phyloP scores from a whole-genome alignment of 2,329 filamentous ascomycete species.

The Trichoderma simmonsii region DNA sequence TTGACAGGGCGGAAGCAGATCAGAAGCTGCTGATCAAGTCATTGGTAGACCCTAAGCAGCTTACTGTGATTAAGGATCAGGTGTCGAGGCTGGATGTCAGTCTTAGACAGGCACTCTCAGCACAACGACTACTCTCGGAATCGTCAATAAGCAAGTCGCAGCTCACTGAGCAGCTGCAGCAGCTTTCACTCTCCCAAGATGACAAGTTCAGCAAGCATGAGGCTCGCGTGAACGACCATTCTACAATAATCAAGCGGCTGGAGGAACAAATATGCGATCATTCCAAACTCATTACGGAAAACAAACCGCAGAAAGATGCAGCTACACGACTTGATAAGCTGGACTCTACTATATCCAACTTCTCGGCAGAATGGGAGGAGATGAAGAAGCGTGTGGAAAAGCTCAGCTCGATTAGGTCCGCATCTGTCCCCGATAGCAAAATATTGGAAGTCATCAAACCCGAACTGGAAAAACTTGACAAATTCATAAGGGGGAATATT shows the following conservation, averaged over 20 bases:
- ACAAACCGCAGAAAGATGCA: neutral
- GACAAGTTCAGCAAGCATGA: neutral
- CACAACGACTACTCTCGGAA: neutral
- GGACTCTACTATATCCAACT: neutral
- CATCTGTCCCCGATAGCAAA: neutral
- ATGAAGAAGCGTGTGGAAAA: neutral
- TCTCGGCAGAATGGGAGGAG: neutral
- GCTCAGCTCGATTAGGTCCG: neutral
- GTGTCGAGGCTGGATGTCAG: neutral
- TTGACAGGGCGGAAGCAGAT: neutral
- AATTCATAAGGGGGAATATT: neutral
- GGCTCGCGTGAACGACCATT: neutral
- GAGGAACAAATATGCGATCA: neutral
- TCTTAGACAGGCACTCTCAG: neutral
- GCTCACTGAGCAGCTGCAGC: neutral
- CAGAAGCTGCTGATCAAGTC: neutral
- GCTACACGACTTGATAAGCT: neutral
- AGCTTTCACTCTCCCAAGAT: neutral
- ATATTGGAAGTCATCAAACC: constrained; percentile 1
- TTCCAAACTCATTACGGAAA: neutral
- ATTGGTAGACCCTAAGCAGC: neutral
- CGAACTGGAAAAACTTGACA: neutral
- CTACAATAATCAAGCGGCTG: neutral
- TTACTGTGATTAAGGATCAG: neutral
- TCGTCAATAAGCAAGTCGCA: neutral